Base-by-base conservation (phyloP, 345 rosid species). In the Syzygium aqueum region DNA sequence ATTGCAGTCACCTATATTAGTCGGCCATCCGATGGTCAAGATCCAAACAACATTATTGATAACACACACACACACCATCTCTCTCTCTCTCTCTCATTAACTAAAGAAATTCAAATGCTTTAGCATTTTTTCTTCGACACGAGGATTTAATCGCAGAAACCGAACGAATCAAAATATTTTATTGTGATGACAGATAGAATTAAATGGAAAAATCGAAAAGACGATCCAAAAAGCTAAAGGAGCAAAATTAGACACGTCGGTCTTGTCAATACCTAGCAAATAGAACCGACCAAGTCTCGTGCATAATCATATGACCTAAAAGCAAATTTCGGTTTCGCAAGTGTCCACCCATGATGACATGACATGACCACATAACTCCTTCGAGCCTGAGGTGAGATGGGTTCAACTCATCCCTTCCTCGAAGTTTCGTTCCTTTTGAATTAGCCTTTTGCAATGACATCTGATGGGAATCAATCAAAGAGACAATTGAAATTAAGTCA, bases 71-170 rank as follows among this genome's bases (percentile, higher is more conserved):
- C 43, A 4, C 43, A 33, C 5, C 43, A 3, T 17, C 46, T 4
- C 11, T 25, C 2, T 27, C n/a, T 56, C 61, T 23, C 11, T 22
- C 0, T 57, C n/a, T 11, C 11, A 23, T 57, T 2, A 2, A 15
- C 2, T 0, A 7, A 28, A 22, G 19, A 65, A 67, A 67, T 67
- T 67, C 46, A 17, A 65, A 65, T 65, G 43, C 5, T 17, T 65
- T 8, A 11, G 1, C 77, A 65, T 65, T 65, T 43, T 65, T 1
- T 65, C 2, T 65, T 65, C 5, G 12, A 2, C 6, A 59, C 0
- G 16, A 59, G 65, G 7, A 0, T 59, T 59, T 27, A 3, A 2
- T 30, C 0, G 0, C 2, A 2, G 10, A 67, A 30, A 17, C 8
- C 3, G 1, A 65, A 65, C 17, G 1, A 30, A 40, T 16, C 3